Base-by-base conservation (phyloP, 208 protist species). In the Wallacemonas sp. region DNA sequence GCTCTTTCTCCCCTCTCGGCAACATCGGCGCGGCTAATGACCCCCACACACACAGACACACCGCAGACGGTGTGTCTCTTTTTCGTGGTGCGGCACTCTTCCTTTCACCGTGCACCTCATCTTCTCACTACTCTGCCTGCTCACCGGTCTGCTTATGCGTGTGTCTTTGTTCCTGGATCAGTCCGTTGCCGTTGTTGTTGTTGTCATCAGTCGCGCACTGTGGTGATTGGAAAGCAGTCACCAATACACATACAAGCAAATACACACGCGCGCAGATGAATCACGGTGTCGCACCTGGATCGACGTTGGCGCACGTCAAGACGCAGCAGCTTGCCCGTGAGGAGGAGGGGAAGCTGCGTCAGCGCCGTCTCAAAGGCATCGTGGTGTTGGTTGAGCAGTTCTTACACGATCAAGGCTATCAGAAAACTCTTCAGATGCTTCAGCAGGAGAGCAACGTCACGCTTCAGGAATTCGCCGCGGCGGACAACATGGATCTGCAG, bases 401-500 rank as follows among this genome's bases (percentile, higher is more conserved):
- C 62, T 66, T 97, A 13, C 66, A 89, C 9, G 92, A 95, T 45
- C 88, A 94, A 59, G 92, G 92, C 30, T 97, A 97, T 48, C 62
- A 60, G 3, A 68, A 83, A 21, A 57, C 84, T 15, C 63, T 94
- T 46, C 81, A 94, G 59, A 68, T 68, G 19, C 76, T 97, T 8
- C 89, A 97, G 68, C 79, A 84, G 48, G 92, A 97, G 61, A 91
- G 86, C 61, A 63, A 73, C 37, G 52, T 97, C 19, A 81, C 85
- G 8, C 73, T 97, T 19, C 64, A 77, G 12, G 72, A 91, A 37
- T 83, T 83, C 60, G 74, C 67, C 69, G 71, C 73, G 13, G 92
- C 92, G 10, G 92, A 97, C 72, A 97, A 97, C 66, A 87, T 97
- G 63, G 90, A 96, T 76, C 73, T 97, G 15, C 60, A 92, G 22